Conservation (phyloP, 1,139 yeast genomes). For the Pichia sp. region DNA sequence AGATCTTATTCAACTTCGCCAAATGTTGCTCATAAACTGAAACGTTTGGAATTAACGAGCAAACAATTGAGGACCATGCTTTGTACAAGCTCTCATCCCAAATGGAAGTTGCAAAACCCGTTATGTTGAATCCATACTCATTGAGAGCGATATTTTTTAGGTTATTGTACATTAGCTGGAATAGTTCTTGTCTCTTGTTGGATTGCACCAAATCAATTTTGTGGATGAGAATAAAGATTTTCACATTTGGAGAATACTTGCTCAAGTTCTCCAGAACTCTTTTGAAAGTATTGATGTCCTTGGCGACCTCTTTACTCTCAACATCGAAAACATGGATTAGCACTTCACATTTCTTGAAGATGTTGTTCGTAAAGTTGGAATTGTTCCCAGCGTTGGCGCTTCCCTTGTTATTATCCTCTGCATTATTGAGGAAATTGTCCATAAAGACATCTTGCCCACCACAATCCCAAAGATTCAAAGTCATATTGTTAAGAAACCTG, state of each 20-base stretch:
- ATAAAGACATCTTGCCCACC: conserved; percentile 97
- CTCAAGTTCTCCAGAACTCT: conserved; percentile 76
- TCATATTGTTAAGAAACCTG: conserved; percentile 89
- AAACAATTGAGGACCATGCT: conserved; percentile 96
- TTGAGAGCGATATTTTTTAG: conserved; percentile 62
- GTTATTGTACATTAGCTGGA: conserved; percentile 76
- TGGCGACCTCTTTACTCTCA: conserved; percentile 83
- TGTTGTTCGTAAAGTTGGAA: conserved; percentile 30
- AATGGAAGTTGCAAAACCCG: conserved; percentile 93
- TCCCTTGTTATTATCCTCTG: conserved; percentile 29
- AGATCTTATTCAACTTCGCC: conserved; percentile 61
- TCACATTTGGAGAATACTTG: conserved; percentile 85
- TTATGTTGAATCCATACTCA: conserved; percentile 68
- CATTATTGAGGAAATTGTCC: conserved; percentile 61
- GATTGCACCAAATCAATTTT: conserved; percentile 94
- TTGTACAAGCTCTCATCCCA: conserved; percentile 97
- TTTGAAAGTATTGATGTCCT: conserved; percentile 88
- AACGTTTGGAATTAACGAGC: conserved; percentile 92
- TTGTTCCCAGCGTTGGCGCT: conserved; percentile 28
- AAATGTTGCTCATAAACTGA: conserved; percentile 70
- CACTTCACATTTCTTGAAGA: conserved; percentile 96
- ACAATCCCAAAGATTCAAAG: conserved; percentile 95
- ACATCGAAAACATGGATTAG: conserved; percentile 95
- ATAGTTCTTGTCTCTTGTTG: conserved; percentile 78
- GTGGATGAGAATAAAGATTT: conserved; percentile 85